Percentiles rank a stretch among this genome's conserved stretches.
Evolutionary conservation across 352 stramenopile genomes (phyloP).

Genomic region (Phytophthora tentaculata): DNA sequence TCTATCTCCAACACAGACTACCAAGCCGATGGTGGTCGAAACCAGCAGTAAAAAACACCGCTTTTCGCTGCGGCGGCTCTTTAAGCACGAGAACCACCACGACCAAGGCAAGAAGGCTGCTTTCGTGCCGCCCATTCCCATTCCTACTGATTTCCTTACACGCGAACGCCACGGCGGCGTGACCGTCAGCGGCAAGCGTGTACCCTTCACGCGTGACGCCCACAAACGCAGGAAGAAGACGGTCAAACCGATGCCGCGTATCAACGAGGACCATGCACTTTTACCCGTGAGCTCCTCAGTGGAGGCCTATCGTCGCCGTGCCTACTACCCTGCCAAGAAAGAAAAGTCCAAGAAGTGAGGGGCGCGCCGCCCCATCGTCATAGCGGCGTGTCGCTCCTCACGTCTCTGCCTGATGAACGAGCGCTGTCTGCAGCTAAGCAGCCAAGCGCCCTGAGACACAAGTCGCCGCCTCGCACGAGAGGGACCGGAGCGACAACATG

Average conservation of each 20-base stretch:
- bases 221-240: constrained; percentile 33
- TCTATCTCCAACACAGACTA: constrained; percentile 7
- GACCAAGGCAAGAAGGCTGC: constrained; percentile 14
- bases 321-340: constrained; percentile 48
- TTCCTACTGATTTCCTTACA: constrained; percentile 41
- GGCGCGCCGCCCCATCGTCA: constrained; percentile 9
- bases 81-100: constrained; percentile 31
- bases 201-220: constrained; percentile 48
- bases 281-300: constrained; percentile 30
- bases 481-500: constrained; percentile 12
- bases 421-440: neutral
- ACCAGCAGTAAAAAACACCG: constrained; percentile 37
- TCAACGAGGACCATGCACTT: constrained; percentile 38
- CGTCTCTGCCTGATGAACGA: constrained; percentile 9
- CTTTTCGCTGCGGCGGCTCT: constrained; percentile 41
- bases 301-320: constrained; percentile 46
- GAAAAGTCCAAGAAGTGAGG: constrained; percentile 40
- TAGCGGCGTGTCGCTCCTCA: constrained; percentile 3
- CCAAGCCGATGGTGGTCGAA: constrained; percentile 22
- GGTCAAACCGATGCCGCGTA: constrained; percentile 29
- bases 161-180: constrained; percentile 40
- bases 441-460: constrained; percentile 21
- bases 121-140: constrained; percentile 32
- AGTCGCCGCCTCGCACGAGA: constrained; percentile 4
- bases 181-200: constrained; percentile 45